A percentile compares a stretch with the other conserved stretches of the same genome.
phyloP scores from a whole-genome alignment of 2,329 filamentous ascomycete species.

The Grosmannia penicillata region DNA sequence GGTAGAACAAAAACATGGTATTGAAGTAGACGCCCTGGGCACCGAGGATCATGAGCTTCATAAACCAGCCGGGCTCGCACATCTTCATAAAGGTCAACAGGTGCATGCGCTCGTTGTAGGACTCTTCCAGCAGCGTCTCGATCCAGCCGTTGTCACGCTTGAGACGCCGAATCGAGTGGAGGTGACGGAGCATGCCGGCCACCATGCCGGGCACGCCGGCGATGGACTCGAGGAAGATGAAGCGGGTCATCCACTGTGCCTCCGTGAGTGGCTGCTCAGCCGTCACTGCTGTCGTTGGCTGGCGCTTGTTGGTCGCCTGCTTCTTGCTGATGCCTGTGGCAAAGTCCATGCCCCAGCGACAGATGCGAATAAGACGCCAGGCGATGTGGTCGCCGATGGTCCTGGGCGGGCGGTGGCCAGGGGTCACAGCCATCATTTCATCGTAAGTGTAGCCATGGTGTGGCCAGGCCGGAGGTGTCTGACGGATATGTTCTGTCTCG shows the following conservation, averaged over 20 bases:
- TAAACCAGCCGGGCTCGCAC: constrained; percentile 65
- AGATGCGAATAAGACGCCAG: constrained; percentile 57
- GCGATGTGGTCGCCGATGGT: constrained; percentile 67
- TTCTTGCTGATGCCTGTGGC: constrained; percentile 60
- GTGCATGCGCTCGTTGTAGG: constrained; percentile 89
- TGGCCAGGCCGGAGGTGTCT: constrained; percentile 51
- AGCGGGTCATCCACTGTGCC: constrained; percentile 74
- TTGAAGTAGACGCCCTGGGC: constrained; percentile 98
- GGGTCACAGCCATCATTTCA: constrained; percentile 60
- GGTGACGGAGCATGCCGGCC: constrained; percentile 81
- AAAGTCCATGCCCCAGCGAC: constrained; percentile 68
- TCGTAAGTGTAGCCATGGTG: constrained; percentile 62
- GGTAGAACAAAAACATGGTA: constrained; percentile 75
- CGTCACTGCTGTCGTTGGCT: constrained; percentile 38
- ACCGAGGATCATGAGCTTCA: constrained; percentile 79
- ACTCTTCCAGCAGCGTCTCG: constrained; percentile 78
- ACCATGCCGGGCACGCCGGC: constrained; percentile 97
- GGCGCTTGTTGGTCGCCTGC: constrained; percentile 48
- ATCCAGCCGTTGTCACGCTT: constrained; percentile 96
- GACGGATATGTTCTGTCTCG: constrained; percentile 45
- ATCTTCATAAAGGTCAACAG: constrained; percentile 74
- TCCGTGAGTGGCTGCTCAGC: constrained; percentile 56
- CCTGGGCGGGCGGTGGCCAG: constrained; percentile 63
- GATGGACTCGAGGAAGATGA: constrained; percentile 88
- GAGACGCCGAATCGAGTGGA: constrained; percentile 70